Conservation (phyloP, 106 monocot species). For the Allium fistulosum region DNA sequence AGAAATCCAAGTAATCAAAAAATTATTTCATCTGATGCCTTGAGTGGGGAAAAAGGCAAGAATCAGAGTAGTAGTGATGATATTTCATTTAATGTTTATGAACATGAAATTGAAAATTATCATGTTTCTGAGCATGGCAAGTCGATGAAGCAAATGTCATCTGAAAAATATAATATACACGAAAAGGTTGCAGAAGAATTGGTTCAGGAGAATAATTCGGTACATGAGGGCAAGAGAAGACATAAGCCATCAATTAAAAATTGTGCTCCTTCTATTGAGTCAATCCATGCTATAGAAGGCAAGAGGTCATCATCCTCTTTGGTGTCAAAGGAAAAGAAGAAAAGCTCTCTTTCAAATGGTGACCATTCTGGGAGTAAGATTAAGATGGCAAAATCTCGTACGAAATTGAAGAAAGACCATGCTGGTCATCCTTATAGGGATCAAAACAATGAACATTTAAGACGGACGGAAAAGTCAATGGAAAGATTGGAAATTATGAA, state of each 20-base stretch:
- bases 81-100: conserved; percentile 13
- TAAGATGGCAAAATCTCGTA: conserved; percentile 15
- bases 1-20: conserved; percentile 15
- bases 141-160: conserved; percentile 11
- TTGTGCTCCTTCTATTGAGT: conserved; percentile 15
- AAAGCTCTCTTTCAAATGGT: conserved; percentile 22
- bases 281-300: conserved; percentile 13
- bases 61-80: conserved; percentile 18
- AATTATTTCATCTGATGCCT: conserved; percentile 6
- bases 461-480: conserved; percentile 19
- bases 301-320: conserved; percentile 14
- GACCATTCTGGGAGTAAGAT: conserved; percentile 20
- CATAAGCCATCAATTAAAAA: conserved; percentile 22
- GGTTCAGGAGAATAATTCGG: conserved; percentile 20
- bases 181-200: conserved; percentile 19
- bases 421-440: conserved; percentile 13
- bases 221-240: conserved; percentile 16
- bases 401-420: conserved; percentile 8
- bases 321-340: conserved; percentile 39
- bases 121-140: conserved; percentile 10
- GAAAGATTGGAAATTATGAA: conserved; percentile 18
- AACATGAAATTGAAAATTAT: conserved; percentile 21
- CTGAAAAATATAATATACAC: conserved; percentile 10
- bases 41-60: conserved; percentile 12
- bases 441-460: conserved; percentile 12